phyloP scores from a whole-genome alignment of 495 filamentous ascomycete species.

The Neurospora sublineolata region DNA sequence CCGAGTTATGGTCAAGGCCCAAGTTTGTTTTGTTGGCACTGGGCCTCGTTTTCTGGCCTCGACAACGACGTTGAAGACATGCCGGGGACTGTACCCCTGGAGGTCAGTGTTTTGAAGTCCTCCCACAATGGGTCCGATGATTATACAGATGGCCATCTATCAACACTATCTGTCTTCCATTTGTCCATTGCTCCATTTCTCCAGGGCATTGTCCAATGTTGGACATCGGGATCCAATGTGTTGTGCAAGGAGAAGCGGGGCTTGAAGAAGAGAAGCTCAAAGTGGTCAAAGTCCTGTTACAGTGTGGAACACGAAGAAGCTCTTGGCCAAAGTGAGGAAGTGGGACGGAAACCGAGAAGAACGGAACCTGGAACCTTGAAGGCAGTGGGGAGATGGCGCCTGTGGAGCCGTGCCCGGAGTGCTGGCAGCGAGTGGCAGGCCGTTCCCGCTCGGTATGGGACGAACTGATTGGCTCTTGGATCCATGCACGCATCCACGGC shows the following conservation, averaged over 20 bases:
- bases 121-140: background rate
- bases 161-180: background rate
- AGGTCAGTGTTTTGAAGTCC: background rate
- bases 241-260: background rate
- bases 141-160: background rate
- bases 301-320: constrained; percentile 12
- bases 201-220: background rate
- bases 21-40: background rate
- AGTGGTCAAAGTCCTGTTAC: constrained; percentile 12
- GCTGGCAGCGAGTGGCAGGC: background rate
- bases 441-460: background rate
- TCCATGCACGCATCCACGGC: constrained; percentile 17
- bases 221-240: background rate
- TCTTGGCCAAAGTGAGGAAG: background rate
- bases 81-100: background rate
- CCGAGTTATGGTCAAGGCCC: background rate
- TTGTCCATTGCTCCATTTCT: background rate
- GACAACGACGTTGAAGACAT: background rate
- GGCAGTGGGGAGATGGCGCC: background rate
- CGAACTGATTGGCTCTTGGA: constrained; percentile 14
- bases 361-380: too few species aligned
- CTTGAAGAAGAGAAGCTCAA: background rate
- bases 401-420: background rate
- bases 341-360: background rate
- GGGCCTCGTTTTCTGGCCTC: background rate